Evolutionary conservation across 2,329 filamentous ascomycete genomes (phyloP).

Genomic region (Grosmannia clavigera): DNA sequence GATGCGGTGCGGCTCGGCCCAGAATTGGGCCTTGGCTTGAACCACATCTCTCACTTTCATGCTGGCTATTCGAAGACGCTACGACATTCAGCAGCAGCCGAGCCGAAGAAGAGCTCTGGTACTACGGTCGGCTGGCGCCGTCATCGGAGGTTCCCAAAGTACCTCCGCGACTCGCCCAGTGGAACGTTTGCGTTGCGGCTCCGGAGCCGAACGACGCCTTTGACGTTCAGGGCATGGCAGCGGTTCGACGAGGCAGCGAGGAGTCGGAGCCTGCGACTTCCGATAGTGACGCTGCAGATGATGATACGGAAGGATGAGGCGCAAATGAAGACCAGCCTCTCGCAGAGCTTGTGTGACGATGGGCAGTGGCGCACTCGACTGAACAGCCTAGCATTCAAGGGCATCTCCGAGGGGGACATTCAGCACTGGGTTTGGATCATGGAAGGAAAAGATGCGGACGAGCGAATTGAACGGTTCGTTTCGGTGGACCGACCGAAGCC

Average conservation of each 20-base stretch:
- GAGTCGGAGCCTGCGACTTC: conserved; percentile 14
- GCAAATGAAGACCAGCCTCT: conserved; percentile 10
- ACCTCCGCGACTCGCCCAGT: conserved; percentile 11
- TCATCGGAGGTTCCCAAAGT: conserved; percentile 6
- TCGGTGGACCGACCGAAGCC: conserved; percentile 22
- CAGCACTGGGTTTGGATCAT: conserved; percentile 31
- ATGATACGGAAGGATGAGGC: conserved; percentile 14
- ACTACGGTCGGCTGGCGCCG: background rate
- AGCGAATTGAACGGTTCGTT: conserved; percentile 23
- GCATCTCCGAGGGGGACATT: conserved; percentile 21
- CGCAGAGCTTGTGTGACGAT: conserved; percentile 12
- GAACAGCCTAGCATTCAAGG: conserved; percentile 19
- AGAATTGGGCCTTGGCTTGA: background rate
- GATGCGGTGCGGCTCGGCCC: conserved; percentile 6
- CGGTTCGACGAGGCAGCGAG: conserved; percentile 11
- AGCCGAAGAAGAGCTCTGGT: background rate
- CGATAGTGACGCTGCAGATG: conserved; percentile 16
- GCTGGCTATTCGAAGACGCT: too few species aligned
- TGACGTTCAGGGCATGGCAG: conserved; percentile 10
- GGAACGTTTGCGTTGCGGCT: conserved; percentile 9
- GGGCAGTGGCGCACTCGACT: conserved; percentile 20
- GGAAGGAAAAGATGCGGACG: conserved; percentile 21
- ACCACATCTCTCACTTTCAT: background rate
- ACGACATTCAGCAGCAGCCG: background rate
- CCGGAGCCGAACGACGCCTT: conserved; percentile 4